Conservation (phyloP, 1,284 basidiomycete species). For the Malassezia pachydermatis region DNA sequence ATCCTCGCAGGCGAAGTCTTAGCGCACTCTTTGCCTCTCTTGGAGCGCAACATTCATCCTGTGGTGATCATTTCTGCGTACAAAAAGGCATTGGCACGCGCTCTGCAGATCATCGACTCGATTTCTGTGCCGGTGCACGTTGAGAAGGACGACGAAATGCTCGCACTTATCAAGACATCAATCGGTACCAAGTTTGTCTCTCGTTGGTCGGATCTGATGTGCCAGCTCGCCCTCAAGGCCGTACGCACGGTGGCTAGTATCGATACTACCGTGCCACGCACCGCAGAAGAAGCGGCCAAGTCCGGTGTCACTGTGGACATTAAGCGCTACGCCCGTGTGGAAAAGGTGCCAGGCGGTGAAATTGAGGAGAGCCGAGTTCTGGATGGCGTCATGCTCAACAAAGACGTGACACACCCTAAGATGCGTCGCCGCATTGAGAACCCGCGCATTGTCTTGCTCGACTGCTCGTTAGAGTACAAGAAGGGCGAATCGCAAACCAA, state of each 20-base stretch:
- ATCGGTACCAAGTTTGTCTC: constrained; percentile 98
- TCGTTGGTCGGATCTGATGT: constrained; percentile 96
- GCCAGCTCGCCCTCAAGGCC: constrained; percentile 80
- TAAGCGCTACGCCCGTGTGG: constrained; percentile 92
- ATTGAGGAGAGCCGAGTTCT: constrained; percentile 85
- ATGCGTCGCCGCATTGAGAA: constrained; percentile 87
- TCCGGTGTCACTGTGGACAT: constrained; percentile 78
- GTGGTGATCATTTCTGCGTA: constrained; percentile 97
- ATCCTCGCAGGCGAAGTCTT: constrained; percentile 97
- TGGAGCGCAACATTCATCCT: constrained; percentile 93
- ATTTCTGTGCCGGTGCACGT: constrained; percentile 86
- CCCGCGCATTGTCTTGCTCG: constrained; percentile 78
- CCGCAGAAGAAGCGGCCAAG: constrained; percentile 15
- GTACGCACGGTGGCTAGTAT: constrained; percentile 66
- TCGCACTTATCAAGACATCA: constrained; percentile 90
- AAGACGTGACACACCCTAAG: constrained; percentile 95
- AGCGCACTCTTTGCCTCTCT: constrained; percentile 81
- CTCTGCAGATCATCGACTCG: constrained; percentile 72
- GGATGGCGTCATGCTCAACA: constrained; percentile 91
- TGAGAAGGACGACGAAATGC: constrained; percentile 78
- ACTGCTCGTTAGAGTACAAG: constrained; percentile 97
- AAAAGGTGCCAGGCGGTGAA: constrained; percentile 93
- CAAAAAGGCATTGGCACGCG: constrained; percentile 85
- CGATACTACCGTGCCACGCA: constrained; percentile 42
- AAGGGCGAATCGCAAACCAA: constrained; percentile 98